Evolutionary conservation across 2,329 filamentous ascomycete species (phyloP).

Genomic region (Dactylellina drechsleri): DNA sequence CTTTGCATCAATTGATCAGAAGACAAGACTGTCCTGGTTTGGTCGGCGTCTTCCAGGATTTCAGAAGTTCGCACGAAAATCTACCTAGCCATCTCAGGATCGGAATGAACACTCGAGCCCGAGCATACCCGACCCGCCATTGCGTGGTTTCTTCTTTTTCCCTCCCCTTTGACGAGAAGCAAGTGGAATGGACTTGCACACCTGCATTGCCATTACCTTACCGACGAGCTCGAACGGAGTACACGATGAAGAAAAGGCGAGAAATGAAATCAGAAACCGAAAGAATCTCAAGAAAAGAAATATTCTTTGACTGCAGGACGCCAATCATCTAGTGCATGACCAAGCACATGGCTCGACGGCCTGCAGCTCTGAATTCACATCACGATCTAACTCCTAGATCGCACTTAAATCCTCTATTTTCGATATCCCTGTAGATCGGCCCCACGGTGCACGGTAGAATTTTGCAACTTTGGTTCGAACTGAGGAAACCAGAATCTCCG

Average conservation of each 20-base stretch:
- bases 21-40: background rate
- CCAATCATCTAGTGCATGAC: conserved; percentile 10
- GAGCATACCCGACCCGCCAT: conserved; percentile 19
- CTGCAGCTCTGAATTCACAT: conserved; percentile 1
- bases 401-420: conserved; percentile 6
- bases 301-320: conserved; percentile 18
- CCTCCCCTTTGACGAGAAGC: conserved; percentile 5
- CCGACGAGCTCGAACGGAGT: too few relatives aligned
- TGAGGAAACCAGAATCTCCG: background rate
- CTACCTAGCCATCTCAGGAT: conserved; percentile 22
- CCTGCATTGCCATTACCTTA: conserved; percentile 1
- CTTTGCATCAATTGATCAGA: too few relatives aligned
- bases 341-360: conserved; percentile 27
- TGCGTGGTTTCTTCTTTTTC: background rate
- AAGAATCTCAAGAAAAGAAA: conserved; percentile 1
- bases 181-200: conserved; percentile 29
- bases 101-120: conserved; percentile 12
- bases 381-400: conserved; percentile 25
- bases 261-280: background rate
- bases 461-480: background rate
- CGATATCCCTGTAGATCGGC: conserved; percentile 33
- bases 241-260: background rate
- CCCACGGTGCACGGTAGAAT: conserved; percentile 6
- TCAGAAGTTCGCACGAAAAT: conserved; percentile 21
- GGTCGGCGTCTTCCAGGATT: conserved; percentile 48